A percentile compares a stretch with the other conserved stretches of the same genome.
Conservation (phyloP, 1,139 yeast genomes). For the Kurtzmaniella quercitrusa region DNA sequence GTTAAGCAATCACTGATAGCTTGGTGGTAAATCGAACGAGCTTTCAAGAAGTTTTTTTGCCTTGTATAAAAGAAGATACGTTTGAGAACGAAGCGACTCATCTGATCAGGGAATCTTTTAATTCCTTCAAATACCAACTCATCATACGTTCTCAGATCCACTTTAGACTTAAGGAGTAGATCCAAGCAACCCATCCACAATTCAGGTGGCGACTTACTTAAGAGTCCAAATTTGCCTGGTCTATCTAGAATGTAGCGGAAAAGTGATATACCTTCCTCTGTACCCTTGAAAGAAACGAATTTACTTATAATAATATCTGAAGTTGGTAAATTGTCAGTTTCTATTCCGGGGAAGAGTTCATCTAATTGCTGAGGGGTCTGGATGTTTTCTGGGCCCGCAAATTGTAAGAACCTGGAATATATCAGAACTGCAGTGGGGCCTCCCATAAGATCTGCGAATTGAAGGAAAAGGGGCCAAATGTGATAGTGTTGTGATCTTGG, state of each 20-base stretch:
- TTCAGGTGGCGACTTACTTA: slow-evolving; percentile 14
- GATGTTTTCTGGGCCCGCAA: slow-evolving; percentile 12
- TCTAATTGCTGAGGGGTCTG: slow-evolving; percentile 5
- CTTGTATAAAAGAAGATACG: slow-evolving; percentile 47
- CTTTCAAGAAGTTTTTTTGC: slow-evolving; percentile 31
- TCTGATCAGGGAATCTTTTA: slow-evolving; percentile 57
- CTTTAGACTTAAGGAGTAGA: slow-evolving; percentile 23
- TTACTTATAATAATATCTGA: slow-evolving; percentile 18
- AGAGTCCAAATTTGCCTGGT: slow-evolving; percentile 12
- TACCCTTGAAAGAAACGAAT: slow-evolving; percentile 23
- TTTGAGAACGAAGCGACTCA: slow-evolving; percentile 46
- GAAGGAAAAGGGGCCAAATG: slow-evolving; percentile 59
- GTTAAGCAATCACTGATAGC: slow-evolving; percentile 48
- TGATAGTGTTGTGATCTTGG: slow-evolving; percentile 51
- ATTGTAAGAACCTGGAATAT: slow-evolving; percentile 43
- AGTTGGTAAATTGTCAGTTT: slow-evolving; percentile 6
- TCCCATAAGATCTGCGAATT: slow-evolving; percentile 47
- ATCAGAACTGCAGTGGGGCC: slow-evolving; percentile 39
- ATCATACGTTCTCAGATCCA: slow-evolving; percentile 19
- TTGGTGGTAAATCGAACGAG: slow-evolving; percentile 46
- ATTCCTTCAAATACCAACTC: slow-evolving; percentile 34
- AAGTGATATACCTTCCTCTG: slow-evolving; percentile 13
- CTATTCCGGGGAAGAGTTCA: slow-evolving; percentile 6
- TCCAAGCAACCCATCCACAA: slow-evolving; percentile 49
- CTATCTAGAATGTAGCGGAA: slow-evolving; percentile 13